Conservation (phyloP, 2,329 filamentous ascomycete genomes). For the Atkinsonella hypoxylon region DNA sequence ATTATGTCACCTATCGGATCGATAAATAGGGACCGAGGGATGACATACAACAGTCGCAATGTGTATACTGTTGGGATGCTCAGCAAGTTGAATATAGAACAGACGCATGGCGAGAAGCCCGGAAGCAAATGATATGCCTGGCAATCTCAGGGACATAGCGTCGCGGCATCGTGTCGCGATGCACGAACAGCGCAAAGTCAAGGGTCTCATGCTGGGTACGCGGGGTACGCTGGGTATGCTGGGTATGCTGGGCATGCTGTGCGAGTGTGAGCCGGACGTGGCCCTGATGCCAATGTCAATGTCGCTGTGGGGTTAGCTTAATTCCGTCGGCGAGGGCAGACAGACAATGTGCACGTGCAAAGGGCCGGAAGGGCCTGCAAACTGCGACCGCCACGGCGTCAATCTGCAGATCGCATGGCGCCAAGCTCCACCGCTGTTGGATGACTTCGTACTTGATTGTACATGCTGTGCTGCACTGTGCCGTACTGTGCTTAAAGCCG, state of each 20-base stretch:
- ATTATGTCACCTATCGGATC: background rate
- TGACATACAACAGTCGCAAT: too few species aligned
- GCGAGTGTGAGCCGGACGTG: background rate
- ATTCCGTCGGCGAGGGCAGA: background rate
- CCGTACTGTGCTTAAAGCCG: too few species aligned
- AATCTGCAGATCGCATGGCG: slow-evolving; percentile 1
- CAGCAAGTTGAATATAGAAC: background rate
- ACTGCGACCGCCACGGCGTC: background rate
- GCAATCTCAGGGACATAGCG: background rate
- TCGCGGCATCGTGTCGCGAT: background rate
- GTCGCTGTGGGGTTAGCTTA: background rate
- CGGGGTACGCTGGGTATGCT: too few species aligned
- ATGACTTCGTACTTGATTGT: too few species aligned
- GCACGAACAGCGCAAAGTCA: background rate
- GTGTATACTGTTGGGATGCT: background rate
- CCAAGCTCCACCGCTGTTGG: background rate
- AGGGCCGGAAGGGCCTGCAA: background rate
- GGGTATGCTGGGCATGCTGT: too few species aligned
- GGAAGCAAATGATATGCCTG: background rate
- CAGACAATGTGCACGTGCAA: background rate
- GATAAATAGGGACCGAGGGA: background rate
- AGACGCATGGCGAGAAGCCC: background rate
- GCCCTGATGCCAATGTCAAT: background rate
- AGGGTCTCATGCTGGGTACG: background rate
- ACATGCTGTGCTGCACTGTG: too few species aligned